phyloP scores from a whole-genome alignment of 345 rosid genomes.

The Gossypium turneri region DNA sequence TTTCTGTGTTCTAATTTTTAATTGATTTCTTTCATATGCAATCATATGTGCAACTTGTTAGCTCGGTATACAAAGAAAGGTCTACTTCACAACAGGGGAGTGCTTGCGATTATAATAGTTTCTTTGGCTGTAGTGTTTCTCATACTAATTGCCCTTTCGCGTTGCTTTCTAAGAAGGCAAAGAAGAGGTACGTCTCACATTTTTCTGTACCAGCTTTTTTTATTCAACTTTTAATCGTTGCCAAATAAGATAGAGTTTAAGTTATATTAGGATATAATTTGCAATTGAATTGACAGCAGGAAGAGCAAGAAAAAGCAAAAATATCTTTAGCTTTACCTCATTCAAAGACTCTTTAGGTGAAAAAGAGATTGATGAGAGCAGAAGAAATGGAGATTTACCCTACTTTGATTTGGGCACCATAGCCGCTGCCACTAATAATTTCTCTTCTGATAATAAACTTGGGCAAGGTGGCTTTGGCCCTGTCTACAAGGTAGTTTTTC shows the following conservation, averaged over 20 bases:
- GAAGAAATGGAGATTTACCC: conserved; percentile 36
- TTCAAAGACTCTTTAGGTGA: conserved; percentile 21
- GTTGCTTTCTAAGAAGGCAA: conserved; percentile 22
- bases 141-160: neutral
- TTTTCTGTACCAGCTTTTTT: neutral
- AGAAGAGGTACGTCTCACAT: conserved; percentile 30
- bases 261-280: neutral
- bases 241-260: neutral
- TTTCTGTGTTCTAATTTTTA: no score
- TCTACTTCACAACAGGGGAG: conserved; percentile 21
- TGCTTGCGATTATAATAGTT: conserved; percentile 19
- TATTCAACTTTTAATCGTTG: neutral
- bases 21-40: neutral
- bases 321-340: neutral
- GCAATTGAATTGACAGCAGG: neutral
- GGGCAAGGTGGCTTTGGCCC: conserved; percentile 73
- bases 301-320: conserved; percentile 14
- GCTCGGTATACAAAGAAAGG: conserved; percentile 29
- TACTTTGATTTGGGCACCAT: conserved; percentile 38
- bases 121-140: conserved; percentile 18
- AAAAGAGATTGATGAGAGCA: conserved; percentile 10
- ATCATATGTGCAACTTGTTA: neutral
- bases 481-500: conserved; percentile 48
- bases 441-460: conserved; percentile 47
- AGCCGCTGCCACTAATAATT: conserved; percentile 46